Conservation (phyloP, 495 filamentous ascomycete species). For the Copromyces sp. region DNA sequence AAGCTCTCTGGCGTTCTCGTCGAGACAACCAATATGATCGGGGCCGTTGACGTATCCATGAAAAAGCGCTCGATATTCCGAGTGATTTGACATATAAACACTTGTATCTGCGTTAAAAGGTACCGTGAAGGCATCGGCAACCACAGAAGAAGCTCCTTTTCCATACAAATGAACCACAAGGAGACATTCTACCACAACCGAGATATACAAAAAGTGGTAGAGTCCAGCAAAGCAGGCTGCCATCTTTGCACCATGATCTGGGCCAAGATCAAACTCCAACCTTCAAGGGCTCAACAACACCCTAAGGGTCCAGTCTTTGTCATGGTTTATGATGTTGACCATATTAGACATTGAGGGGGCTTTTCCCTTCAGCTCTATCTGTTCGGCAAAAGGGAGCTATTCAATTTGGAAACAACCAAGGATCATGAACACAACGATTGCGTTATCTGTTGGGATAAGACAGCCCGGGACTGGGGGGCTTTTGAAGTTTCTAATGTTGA, state of each 20-base stretch:
- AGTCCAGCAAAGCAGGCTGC: neutral
- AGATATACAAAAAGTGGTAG: neutral
- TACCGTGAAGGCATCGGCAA: no score
- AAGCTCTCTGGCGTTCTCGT: neutral
- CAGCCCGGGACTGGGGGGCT: no score
- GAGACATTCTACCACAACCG: neutral
- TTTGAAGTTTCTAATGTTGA: no score
- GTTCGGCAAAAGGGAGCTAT: neutral
- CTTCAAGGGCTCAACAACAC: neutral
- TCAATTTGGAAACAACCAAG: no score
- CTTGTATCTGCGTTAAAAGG: no score
- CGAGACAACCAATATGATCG: neutral
- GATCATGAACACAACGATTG: no score
- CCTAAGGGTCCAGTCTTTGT: neutral
- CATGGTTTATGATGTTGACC: neutral
- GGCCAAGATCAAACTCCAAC: neutral
- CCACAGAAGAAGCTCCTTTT: no score
- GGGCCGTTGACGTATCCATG: no score
- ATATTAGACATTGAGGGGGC: neutral
- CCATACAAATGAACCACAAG: neutral
- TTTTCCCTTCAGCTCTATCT: neutral
- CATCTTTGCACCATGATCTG: neutral
- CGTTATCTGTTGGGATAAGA: no score
- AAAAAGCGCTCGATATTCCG: no score
- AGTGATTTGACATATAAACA: no score